Evolutionary conservation across 192 early-diverging fungal species (phyloP).

Genomic region (Umbelopsis sp.): DNA sequence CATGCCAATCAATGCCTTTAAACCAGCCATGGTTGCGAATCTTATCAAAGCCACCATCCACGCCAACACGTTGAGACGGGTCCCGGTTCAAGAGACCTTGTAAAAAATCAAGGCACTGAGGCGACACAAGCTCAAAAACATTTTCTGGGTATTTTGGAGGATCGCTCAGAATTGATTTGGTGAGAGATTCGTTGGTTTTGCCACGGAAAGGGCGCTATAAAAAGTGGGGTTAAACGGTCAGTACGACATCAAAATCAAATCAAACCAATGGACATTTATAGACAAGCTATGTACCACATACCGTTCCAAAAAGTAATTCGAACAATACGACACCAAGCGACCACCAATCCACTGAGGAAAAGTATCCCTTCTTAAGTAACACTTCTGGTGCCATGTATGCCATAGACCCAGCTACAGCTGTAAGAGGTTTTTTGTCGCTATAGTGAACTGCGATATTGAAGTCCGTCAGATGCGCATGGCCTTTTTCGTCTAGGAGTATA

Average conservation of each 20-base stretch:
- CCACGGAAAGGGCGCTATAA: slow-evolving; percentile 75
- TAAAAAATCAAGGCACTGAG: slow-evolving; percentile 53
- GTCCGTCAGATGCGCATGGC: slow-evolving; percentile 83
- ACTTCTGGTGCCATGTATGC: slow-evolving; percentile 91
- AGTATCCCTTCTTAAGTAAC: slow-evolving; percentile 56
- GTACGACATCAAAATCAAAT: neutral
- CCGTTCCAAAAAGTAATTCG: slow-evolving; percentile 78
- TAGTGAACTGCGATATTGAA: slow-evolving; percentile 86
- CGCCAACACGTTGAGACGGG: slow-evolving; percentile 20
- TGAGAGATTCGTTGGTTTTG: slow-evolving; percentile 78
- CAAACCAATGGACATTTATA: neutral
- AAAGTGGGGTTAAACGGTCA: neutral
- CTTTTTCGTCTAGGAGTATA: slow-evolving; percentile 72
- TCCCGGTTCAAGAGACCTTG: slow-evolving; percentile 33
- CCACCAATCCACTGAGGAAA: slow-evolving; percentile 70
- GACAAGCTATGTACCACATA: slow-evolving; percentile 31
- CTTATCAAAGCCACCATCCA: slow-evolving; percentile 24
- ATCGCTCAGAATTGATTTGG: slow-evolving; percentile 70
- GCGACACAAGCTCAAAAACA: slow-evolving; percentile 39
- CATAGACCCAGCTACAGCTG: slow-evolving; percentile 80
- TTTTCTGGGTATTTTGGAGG: slow-evolving; percentile 66
- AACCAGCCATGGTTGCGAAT: slow-evolving; percentile 30
- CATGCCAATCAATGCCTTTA: slow-evolving; percentile 26
- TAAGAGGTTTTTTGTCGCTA: slow-evolving; percentile 61
- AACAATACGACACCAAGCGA: slow-evolving; percentile 79